phyloP scores from a whole-genome alignment of 352 stramenopile species.

The Pythium periplocum region DNA sequence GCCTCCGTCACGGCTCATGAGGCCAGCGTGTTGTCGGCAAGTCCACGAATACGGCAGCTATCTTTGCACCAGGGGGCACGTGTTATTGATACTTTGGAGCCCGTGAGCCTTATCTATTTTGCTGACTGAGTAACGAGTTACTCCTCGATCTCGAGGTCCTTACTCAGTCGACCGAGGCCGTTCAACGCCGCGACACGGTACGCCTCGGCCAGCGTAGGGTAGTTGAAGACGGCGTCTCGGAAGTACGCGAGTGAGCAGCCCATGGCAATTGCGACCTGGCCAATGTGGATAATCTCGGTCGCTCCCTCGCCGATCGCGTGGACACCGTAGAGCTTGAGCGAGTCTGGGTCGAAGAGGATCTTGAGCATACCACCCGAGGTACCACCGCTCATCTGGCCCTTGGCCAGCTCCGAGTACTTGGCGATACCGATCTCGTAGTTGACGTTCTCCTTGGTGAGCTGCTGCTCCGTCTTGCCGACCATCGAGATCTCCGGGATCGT shows the following conservation, averaged over 20 bases:
- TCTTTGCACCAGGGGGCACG: no score
- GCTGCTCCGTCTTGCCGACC: constrained; percentile 87
- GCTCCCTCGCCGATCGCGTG: constrained; percentile 87
- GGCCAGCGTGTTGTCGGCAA: no score
- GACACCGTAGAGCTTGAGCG: constrained; percentile 79
- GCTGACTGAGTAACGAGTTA: constrained; percentile 11
- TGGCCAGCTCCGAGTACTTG: constrained; percentile 85
- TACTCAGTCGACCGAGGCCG: constrained; percentile 79
- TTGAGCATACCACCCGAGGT: constrained; percentile 82
- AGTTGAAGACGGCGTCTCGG: constrained; percentile 90
- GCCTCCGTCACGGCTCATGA: no score
- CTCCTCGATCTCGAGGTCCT: constrained; percentile 64
- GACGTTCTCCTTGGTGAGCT: constrained; percentile 71
- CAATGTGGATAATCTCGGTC: constrained; percentile 91
- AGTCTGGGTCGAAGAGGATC: constrained; percentile 81
- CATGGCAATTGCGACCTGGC: constrained; percentile 87
- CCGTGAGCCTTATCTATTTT: neutral
- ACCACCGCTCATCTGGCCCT: constrained; percentile 86
- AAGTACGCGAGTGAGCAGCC: constrained; percentile 84
- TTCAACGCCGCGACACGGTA: constrained; percentile 87
- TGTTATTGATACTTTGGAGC: neutral
- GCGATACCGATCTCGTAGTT: constrained; percentile 87
- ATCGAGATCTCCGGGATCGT: constrained; percentile 90
- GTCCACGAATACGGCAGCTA: no score
- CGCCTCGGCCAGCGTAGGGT: constrained; percentile 87